Evolutionary conservation across 257 asterid species (phyloP).

Genomic region (Echium plantagineum): DNA sequence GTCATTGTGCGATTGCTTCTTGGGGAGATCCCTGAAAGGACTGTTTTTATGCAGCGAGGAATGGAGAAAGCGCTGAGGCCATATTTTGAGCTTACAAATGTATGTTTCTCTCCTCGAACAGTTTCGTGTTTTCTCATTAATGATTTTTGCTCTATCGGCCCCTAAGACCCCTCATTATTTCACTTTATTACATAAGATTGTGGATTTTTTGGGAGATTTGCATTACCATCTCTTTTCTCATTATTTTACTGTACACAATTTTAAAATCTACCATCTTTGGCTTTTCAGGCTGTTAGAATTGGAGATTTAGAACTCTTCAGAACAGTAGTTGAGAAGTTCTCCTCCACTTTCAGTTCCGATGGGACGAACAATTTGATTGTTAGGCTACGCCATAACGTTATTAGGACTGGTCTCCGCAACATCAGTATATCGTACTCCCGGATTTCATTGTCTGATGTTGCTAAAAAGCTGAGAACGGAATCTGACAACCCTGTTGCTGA

Average conservation of each 20-base stretch:
- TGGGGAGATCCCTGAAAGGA: slow-evolving; percentile 87
- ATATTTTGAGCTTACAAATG: slow-evolving; percentile 75
- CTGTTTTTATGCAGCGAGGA: slow-evolving; percentile 70
- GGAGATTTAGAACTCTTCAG: slow-evolving; percentile 68
- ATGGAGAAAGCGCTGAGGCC: slow-evolving; percentile 74
- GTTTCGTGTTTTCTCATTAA: neutral
- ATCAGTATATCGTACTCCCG: slow-evolving; percentile 60
- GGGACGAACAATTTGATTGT: slow-evolving; percentile 55
- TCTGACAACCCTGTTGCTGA: slow-evolving; percentile 50
- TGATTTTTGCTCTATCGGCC: neutral
- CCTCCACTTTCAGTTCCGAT: slow-evolving; percentile 46
- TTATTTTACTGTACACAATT: no score
- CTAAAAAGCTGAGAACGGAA: slow-evolving; percentile 57
- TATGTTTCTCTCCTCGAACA: slow-evolving; percentile 20
- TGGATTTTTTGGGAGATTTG: neutral
- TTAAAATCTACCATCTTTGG: neutral
- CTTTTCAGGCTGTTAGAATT: slow-evolving; percentile 57
- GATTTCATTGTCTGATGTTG: slow-evolving; percentile 39
- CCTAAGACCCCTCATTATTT: no score
- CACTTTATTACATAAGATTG: neutral
- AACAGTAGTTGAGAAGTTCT: slow-evolving; percentile 47
- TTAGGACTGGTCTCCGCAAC: slow-evolving; percentile 58
- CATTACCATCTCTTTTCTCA: neutral
- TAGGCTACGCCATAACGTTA: slow-evolving; percentile 66
- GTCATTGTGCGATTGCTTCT: slow-evolving; percentile 60